A percentile compares a stretch with the other conserved stretches of the same genome.
Conservation (phyloP, 108 stramenopile species). For the Pseudonitzschia pungens region DNA sequence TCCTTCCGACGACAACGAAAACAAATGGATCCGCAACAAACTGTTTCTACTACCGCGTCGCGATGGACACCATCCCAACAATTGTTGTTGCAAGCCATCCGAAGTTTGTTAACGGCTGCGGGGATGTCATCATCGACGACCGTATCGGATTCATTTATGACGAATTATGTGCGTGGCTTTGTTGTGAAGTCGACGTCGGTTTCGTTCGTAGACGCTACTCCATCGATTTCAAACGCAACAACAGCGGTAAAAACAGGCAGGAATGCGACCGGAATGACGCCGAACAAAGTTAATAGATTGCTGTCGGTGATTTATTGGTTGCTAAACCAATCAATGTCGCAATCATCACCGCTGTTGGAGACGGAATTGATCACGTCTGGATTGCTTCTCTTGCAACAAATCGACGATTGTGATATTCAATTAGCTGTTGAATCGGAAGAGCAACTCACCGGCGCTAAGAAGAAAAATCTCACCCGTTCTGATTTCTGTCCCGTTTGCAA, state of each 20-base stretch:
- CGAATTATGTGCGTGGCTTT: not conserved
- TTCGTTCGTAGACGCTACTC: not conserved
- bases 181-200: not conserved
- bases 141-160: not conserved
- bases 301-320: conserved; percentile 12
- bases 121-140: not conserved
- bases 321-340: not conserved
- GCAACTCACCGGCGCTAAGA: not conserved
- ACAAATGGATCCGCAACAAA: not conserved
- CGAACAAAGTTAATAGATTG: conserved; percentile 6
- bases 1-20: not conserved
- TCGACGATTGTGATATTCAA: conserved; percentile 4
- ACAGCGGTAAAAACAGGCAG: not conserved
- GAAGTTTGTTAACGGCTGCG: not conserved
- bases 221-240: not conserved
- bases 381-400: not conserved
- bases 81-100: conserved; percentile 11
- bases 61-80: conserved; percentile 12
- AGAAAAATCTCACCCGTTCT: not conserved
- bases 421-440: not conserved
- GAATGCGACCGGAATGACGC: conserved; percentile 1
- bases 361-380: not conserved
- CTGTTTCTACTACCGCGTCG: not conserved
- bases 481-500: not conserved
- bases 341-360: not conserved